Conservation (phyloP, 2,329 filamentous ascomycete species). For the Trichoderma sp. region DNA sequence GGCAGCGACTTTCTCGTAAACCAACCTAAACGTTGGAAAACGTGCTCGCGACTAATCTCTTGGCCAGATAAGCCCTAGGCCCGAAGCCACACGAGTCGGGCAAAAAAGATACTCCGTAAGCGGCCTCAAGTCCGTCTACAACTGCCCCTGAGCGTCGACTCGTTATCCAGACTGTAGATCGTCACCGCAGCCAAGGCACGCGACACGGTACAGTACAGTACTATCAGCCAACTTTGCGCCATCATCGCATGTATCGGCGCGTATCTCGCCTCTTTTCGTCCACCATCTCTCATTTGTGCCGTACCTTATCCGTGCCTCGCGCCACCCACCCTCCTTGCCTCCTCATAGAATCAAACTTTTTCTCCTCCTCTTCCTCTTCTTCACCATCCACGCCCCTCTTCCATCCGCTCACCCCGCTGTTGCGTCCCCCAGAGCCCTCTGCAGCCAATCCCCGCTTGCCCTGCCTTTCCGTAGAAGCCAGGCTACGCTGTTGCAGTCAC, state of each 20-base stretch:
- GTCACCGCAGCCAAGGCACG: not conserved
- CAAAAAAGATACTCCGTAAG: slow-evolving; percentile 17
- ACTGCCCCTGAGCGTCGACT: not conserved
- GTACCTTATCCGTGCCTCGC: slow-evolving; percentile 21
- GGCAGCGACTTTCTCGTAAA: not conserved
- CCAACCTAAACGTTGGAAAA: not conserved
- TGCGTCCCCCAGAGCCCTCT: not conserved
- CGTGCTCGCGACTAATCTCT: not conserved
- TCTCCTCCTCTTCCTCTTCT: not conserved
- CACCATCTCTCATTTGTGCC: not conserved
- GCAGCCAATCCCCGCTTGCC: slow-evolving; percentile 27
- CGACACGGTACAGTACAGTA: not conserved
- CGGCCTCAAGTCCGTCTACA: slow-evolving; percentile 1
- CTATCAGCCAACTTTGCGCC: not conserved
- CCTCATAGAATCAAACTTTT: not conserved
- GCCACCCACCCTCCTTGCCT: slow-evolving; percentile 8
- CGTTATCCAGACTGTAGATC: slow-evolving; percentile 11
- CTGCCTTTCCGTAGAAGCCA: slow-evolving; percentile 26
- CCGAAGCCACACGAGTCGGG: not conserved
- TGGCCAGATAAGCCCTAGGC: slow-evolving; percentile 18
- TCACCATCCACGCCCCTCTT: slow-evolving; percentile 16
- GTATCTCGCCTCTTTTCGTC: slow-evolving; percentile 2
- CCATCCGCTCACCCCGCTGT: slow-evolving; percentile 22
- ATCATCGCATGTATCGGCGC: not conserved
- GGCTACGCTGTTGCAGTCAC: not conserved